Evolutionary conservation across 2,329 filamentous ascomycete genomes (phyloP), one percentile per base, ranked within the genome.

Genomic region (Orbilia oligospora): DNA sequence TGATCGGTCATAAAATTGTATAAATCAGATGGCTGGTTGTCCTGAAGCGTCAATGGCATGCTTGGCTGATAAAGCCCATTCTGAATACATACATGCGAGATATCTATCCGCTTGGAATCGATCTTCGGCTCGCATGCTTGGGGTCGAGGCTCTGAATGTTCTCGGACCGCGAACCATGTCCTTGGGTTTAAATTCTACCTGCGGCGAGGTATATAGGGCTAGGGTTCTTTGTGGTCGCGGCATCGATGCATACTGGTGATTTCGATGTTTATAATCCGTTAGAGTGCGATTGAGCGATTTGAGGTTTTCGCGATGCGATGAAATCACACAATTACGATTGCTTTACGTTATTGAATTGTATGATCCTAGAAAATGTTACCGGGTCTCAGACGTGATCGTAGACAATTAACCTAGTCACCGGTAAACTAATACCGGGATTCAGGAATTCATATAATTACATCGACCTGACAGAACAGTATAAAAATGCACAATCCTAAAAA

Each of bases 21-120:
- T 38, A 58, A 58, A 22, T 58, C 30, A 18, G n/a, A 58, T 58
- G 53, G 53, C 53, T 58, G 53, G 53, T 36, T 38, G 53, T 38
- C 18, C n/a, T 5, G 18, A 36, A 36, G 6, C 49, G 49, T n/a
- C 20, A 30, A n/a, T 10, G 49, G 24, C 30, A 36, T 5, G 8
- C n/a, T 58, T 58, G 8, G 30, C 4, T 9, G 18, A 36, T 55
- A 58, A 36, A 30, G n/a, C 8, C 30, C 14, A 38, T 20, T 36
- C 30, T n/a, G 53, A 58, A 38, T 58, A 41, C 38, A 16, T 41
- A 14, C 38, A n/a, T 41, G 4, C 38, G 22, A 20, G 18, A 58
- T 58, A 58, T 58, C 27, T 58, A 58, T 55, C 30, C 53, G 53
- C 30, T 38, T 22, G 18, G 53, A 14, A 12, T 51, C 38, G 48